Percentiles rank a stretch among this genome's conserved stretches.
Evolutionary conservation across 176 grass and related monocot species (phyloP).

Genomic region (Phragmites australis): DNA sequence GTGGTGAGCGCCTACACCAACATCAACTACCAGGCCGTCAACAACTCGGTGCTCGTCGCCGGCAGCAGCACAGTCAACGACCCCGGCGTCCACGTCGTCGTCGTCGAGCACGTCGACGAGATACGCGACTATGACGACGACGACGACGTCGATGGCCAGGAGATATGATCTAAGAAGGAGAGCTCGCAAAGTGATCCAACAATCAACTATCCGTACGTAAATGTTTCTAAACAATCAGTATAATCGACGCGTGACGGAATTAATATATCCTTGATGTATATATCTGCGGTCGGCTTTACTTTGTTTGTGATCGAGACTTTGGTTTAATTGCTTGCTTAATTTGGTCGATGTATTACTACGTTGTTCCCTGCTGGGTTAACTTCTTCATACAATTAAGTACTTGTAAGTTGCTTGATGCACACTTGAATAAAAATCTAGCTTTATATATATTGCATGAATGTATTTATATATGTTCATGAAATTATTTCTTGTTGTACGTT

Average conservation of each 20-base stretch:
- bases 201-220: neutral
- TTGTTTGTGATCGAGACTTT: neutral
- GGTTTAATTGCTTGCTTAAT: neutral
- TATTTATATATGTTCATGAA: no score
- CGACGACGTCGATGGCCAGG: constrained; percentile 14
- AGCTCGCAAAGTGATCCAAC: neutral
- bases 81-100: constrained; percentile 69
- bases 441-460: neutral
- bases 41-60: constrained; percentile 86
- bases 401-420: neutral
- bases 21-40: constrained; percentile 98
- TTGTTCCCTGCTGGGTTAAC: neutral
- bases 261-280: neutral
- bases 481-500: neutral
- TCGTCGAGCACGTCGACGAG: constrained; percentile 53
- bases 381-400: no score
- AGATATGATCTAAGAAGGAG: constrained; percentile 12
- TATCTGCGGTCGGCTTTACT: neutral
- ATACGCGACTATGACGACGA: constrained; percentile 34
- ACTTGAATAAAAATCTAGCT: neutral
- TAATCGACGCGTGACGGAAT: neutral
- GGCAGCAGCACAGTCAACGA: constrained; percentile 70
- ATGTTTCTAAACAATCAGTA: neutral
- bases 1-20: constrained; percentile 57
- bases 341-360: neutral